phyloP scores from a whole-genome alignment of 2,329 filamentous ascomycete species.

The Hymenoscyphus fructigenus region DNA sequence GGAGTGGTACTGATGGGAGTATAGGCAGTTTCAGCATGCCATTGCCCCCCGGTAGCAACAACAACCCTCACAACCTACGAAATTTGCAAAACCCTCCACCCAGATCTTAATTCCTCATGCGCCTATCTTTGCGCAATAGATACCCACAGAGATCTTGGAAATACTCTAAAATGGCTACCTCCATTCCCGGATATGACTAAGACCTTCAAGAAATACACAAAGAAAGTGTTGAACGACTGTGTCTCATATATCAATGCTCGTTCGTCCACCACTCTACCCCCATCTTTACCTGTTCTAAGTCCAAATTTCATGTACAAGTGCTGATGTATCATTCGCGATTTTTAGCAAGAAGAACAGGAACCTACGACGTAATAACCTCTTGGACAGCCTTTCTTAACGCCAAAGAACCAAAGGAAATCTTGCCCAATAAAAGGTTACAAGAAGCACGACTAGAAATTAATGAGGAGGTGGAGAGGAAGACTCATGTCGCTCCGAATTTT shows the following conservation, averaged over 20 bases:
- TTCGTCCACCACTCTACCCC: constrained; percentile 14
- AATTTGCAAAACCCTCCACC: constrained; percentile 58
- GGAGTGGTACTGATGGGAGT: constrained; percentile 24
- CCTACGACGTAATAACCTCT: constrained; percentile 58
- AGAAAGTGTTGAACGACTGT: constrained; percentile 61
- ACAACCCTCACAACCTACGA: constrained; percentile 63
- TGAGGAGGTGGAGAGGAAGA: constrained; percentile 59
- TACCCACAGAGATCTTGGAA: constrained; percentile 66
- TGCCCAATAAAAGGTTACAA: constrained; percentile 48
- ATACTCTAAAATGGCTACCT: constrained; percentile 61
- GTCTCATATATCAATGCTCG: constrained; percentile 64
- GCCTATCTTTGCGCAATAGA: constrained; percentile 64
- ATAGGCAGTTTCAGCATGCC: constrained; percentile 62
- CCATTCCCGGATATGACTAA: constrained; percentile 66
- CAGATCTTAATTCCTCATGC: constrained; percentile 48
- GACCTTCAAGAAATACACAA: constrained; percentile 59
- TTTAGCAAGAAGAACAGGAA: constrained; percentile 54
- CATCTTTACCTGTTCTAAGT: no score
- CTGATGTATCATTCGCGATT: no score
- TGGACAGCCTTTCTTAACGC: constrained; percentile 58
- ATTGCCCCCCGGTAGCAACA: constrained; percentile 64
- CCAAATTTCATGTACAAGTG: background rate
- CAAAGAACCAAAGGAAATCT: constrained; percentile 49
- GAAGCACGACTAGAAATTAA: constrained; percentile 59
- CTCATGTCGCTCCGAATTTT: constrained; percentile 63